Percentiles rank a stretch among this genome's conserved stretches.
These are phyloP conservation scores for Fusarium palustre DNA, from an alignment of 2,329 filamentous ascomycete genomes.

Conservation along the genomic window DNA sequence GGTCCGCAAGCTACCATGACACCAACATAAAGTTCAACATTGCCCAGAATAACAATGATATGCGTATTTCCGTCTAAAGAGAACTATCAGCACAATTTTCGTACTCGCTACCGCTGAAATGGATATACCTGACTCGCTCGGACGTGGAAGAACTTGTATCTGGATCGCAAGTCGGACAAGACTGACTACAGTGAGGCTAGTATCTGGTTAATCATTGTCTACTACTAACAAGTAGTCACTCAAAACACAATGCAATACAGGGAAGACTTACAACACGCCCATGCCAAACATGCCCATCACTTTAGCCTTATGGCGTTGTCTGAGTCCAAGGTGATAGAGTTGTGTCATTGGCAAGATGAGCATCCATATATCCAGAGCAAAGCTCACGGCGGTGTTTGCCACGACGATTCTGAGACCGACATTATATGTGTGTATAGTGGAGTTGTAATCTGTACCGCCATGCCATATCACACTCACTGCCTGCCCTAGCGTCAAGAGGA, in stretches of 20 bases:
- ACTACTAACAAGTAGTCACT: background rate
- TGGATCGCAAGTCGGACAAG: background rate
- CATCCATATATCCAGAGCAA: conserved; percentile 18
- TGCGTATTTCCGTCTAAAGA: background rate
- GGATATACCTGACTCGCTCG: background rate
- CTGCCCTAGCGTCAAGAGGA: background rate
- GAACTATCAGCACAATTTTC: too few species aligned
- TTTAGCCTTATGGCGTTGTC: background rate
- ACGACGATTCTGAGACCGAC: rapidly evolving
- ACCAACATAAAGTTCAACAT: conserved; percentile 3
- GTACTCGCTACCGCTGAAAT: background rate
- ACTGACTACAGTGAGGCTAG: background rate
- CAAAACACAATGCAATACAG: background rate
- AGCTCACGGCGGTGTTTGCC: background rate
- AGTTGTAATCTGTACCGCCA: background rate
- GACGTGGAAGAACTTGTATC: background rate
- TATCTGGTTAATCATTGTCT: background rate
- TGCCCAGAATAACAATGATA: background rate
- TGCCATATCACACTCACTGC: background rate
- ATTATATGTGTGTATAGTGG: rapidly evolving
- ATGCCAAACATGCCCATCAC: conserved; percentile 7
- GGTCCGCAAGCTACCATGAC: conserved; percentile 1
- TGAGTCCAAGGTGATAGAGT: background rate
- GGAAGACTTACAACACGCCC: background rate
- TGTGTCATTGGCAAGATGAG: conserved; percentile 19